phyloP scores from a whole-genome alignment of 768 basidiomycete genomes.

The Trichaptum fuscoviolaceum region DNA sequence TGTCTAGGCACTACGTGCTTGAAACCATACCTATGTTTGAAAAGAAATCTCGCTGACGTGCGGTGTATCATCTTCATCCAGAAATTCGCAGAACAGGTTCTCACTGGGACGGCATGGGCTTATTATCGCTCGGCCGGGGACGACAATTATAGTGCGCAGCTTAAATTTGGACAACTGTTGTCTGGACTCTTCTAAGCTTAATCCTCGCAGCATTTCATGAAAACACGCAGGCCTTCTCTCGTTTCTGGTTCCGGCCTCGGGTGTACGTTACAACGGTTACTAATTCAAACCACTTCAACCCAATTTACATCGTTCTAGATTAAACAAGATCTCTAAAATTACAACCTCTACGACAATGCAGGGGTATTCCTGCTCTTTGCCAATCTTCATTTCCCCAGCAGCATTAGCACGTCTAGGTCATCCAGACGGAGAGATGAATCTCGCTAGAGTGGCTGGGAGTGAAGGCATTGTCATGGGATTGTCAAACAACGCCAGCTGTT shows the following conservation, averaged over 20 bases:
- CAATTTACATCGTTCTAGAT: conserved; percentile 10
- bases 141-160: conserved; percentile 20
- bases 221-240: conserved; percentile 18
- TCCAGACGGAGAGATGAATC: conserved; percentile 44
- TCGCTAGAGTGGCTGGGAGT: conserved; percentile 36
- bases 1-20: not conserved
- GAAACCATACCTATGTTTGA: not conserved
- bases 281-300: not conserved
- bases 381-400: conserved; percentile 37
- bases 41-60: conserved; percentile 4
- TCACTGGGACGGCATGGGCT: conserved; percentile 23
- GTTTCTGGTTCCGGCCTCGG: conserved; percentile 22
- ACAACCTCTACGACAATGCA: conserved; percentile 20
- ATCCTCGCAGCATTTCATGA: conserved; percentile 16
- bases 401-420: conserved; percentile 40
- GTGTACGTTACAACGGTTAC: conserved; percentile 10
- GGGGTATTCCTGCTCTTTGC: conserved; percentile 23
- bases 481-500: conserved; percentile 30
- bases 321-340: conserved; percentile 23
- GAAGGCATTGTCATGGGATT: conserved; percentile 41
- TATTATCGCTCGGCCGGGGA: conserved; percentile 25
- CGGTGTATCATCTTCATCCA: not conserved
- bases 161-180: conserved; percentile 10
- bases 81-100: conserved; percentile 20
- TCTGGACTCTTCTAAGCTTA: conserved; percentile 2